A percentile compares a stretch with the other conserved stretches of the same genome.
phyloP scores from a whole-genome alignment of 2,329 filamentous ascomycete genomes.

The Venturia oleaginea region DNA sequence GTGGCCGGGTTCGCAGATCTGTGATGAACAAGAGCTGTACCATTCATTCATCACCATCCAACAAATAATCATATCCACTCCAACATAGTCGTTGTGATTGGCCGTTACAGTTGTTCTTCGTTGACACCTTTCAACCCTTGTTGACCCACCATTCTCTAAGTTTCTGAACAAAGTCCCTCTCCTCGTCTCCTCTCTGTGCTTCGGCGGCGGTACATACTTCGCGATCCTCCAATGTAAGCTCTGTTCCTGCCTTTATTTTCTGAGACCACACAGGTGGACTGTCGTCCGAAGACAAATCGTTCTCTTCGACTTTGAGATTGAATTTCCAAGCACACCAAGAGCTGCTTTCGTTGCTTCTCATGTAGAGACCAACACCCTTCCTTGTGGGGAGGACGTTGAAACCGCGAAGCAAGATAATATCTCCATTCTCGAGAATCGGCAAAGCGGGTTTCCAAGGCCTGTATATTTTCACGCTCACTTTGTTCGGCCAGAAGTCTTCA shows the following conservation, averaged over 20 bases:
- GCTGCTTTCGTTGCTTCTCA: conserved; percentile 35
- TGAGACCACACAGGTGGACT: conserved; percentile 20
- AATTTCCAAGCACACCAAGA: conserved; percentile 38
- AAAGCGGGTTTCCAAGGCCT: conserved; percentile 34
- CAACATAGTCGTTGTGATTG: not conserved
- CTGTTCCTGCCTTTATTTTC: conserved; percentile 11
- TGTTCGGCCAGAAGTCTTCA: conserved; percentile 21
- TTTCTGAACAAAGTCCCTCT: conserved; percentile 32
- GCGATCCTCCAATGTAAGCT: conserved; percentile 19
- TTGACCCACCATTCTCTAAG: conserved; percentile 33
- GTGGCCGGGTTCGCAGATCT: too few relatives aligned
- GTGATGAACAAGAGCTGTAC: too few relatives aligned
- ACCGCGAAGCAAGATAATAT: conserved; percentile 35
- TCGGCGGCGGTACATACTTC: conserved; percentile 35
- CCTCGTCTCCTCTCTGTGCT: conserved; percentile 37
- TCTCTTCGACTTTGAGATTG: conserved; percentile 12
- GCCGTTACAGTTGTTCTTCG: not conserved
- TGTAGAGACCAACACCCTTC: conserved; percentile 20
- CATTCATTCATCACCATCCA: too few relatives aligned
- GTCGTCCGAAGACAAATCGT: conserved; percentile 18
- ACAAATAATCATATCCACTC: too few relatives aligned
- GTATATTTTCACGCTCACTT: conserved; percentile 33
- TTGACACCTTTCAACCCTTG: not conserved
- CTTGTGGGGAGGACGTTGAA: conserved; percentile 36
- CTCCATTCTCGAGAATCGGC: conserved; percentile 32